Percentiles rank a stretch among this genome's conserved stretches.
These are phyloP conservation scores for Arthrobotrys musiformis DNA, from an alignment of 2,329 filamentous ascomycete genomes.

Conservation along the genomic window DNA sequence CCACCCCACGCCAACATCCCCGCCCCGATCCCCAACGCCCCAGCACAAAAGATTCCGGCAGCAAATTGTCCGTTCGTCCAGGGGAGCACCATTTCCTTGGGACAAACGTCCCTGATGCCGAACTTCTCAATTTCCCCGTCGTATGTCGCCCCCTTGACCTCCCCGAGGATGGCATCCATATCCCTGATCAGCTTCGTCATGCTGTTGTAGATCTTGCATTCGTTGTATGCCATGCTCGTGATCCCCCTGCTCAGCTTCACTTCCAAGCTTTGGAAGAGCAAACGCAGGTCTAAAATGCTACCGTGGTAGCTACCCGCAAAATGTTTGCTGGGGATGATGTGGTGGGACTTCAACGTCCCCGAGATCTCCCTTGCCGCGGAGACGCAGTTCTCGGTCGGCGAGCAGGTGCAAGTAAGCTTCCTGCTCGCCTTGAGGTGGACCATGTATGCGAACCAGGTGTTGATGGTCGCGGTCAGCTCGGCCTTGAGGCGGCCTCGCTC, in stretches of 20 bases:
- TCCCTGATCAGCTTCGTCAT: slow-evolving; percentile 25
- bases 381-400: slow-evolving; percentile 28
- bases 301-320: not conserved
- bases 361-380: not conserved
- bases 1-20: slow-evolving; percentile 3
- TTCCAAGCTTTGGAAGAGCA: slow-evolving; percentile 21
- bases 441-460: slow-evolving; percentile 23
- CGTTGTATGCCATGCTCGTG: not conserved
- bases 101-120: not conserved
- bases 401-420: slow-evolving; percentile 28
- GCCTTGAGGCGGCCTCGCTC: slow-evolving; percentile 6
- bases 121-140: slow-evolving; percentile 18
- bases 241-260: not conserved
- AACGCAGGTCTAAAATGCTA: slow-evolving; percentile 12
- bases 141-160: slow-evolving; percentile 8
- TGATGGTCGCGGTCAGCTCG: not conserved
- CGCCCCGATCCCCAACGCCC: not conserved
- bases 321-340: not conserved
- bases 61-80: slow-evolving; percentile 18
- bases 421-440: slow-evolving; percentile 20
- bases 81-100: slow-evolving; percentile 6
- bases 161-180: slow-evolving; percentile 8
- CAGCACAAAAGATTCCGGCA: not conserved
- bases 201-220: slow-evolving; percentile 30
- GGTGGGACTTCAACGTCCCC: not conserved